Conservation (phyloP, 495 filamentous ascomycete species). For the Penicillium arizonense region DNA sequence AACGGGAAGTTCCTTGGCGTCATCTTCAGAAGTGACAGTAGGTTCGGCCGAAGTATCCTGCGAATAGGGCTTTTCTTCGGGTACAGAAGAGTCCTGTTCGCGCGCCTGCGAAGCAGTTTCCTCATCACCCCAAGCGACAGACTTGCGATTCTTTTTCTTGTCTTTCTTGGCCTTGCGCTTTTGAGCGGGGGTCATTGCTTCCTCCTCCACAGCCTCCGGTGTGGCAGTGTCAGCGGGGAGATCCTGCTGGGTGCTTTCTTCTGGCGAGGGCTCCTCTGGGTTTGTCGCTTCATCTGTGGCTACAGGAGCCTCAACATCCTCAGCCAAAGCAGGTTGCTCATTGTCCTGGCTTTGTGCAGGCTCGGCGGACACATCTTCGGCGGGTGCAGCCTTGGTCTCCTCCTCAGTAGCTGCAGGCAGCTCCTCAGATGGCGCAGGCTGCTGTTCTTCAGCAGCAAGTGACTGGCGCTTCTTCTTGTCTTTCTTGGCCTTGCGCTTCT, state of each 20-base stretch:
- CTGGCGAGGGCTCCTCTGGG: background rate
- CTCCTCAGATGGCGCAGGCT: background rate
- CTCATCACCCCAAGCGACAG: constrained; percentile 16
- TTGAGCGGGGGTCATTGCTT: constrained; percentile 22
- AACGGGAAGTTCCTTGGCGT: background rate
- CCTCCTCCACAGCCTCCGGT: constrained; percentile 10
- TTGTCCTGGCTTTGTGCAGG: background rate
- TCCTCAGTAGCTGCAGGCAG: background rate
- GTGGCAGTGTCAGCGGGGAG: background rate
- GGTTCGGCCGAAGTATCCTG: background rate
- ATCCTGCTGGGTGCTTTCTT: background rate
- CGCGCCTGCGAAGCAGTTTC: constrained; percentile 2
- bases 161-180: constrained; percentile 10
- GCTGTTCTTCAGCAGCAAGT: background rate
- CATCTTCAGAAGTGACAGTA: background rate
- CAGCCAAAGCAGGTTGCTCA: background rate
- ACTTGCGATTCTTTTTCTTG: constrained; percentile 29
- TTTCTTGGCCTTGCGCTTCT: constrained; percentile 47
- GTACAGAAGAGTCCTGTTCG: background rate
- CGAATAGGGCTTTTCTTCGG: background rate
- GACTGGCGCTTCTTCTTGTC: constrained; percentile 4
- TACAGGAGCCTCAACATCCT: background rate
- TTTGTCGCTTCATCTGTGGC: background rate
- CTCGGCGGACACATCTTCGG: background rate
- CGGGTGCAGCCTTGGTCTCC: background rate